Evolutionary conservation across 2,329 filamentous ascomycete species (phyloP).

Genomic region (Akanthomyces lecanii): DNA sequence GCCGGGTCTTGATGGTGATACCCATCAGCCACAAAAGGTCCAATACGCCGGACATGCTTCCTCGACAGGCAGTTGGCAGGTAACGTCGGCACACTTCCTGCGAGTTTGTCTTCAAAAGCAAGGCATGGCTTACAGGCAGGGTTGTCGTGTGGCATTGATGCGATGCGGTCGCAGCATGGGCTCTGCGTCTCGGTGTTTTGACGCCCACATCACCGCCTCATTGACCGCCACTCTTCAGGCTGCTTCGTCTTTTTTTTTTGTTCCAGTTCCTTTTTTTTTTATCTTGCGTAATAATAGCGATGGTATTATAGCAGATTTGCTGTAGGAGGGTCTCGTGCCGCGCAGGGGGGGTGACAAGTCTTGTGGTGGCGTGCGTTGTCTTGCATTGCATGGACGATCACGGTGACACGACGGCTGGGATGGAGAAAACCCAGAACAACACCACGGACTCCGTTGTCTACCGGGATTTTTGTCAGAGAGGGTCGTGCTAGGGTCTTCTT

Average conservation of each 20-base stretch:
- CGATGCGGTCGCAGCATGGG: too few relatives aligned
- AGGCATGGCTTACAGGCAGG: neutral
- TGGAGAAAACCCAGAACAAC: neutral
- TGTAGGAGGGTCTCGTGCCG: neutral
- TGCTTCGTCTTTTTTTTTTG: neutral
- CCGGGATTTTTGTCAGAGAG: neutral
- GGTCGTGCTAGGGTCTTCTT: too few relatives aligned
- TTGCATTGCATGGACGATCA: slow-evolving; percentile 5
- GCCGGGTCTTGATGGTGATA: neutral
- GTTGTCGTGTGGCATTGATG: neutral
- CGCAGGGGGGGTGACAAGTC: neutral
- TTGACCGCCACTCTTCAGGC: neutral
- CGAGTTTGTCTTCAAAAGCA: neutral
- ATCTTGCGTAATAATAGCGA: neutral
- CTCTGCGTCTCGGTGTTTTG: neutral
- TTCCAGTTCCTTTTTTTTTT: neutral
- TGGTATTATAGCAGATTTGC: too few relatives aligned
- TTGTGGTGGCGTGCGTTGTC: neutral
- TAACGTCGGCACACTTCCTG: too few relatives aligned
- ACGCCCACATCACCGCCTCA: neutral
- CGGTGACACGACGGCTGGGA: neutral
- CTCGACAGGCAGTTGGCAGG: neutral
- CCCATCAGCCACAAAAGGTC: neutral
- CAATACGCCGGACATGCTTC: neutral
- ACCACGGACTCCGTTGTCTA: neutral